Base-by-base conservation (phyloP, 179 eudicot genomes). In the Camellia oleifera region DNA sequence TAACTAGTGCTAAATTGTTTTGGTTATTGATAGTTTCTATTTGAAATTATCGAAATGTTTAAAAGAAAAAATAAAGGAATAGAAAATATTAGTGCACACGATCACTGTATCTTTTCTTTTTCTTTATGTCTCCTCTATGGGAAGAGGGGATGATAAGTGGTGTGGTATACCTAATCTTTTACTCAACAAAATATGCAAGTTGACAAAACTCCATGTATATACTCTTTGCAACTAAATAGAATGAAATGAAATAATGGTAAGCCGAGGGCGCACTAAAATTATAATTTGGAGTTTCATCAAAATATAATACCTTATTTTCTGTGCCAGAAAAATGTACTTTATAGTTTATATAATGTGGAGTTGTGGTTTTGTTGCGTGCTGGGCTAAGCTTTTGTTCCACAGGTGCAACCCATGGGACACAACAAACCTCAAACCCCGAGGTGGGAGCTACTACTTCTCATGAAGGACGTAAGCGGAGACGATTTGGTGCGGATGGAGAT, bases 391-490 rank as follows among this genome's bases (percentile, higher is more conserved):
- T 53, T 81, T 52, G n/a, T 50, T 64, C 64, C 71, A 83, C 90
- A 92, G 93, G 89, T 61, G 68, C 58, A 50, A 46, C 72, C 6
- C 63, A 72, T 67, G 89, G 89, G 81, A 91, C 85, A 62, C 85
- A 79, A 63, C 78, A 86, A 15, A 79, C 69, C 46, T 46, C 48
- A 42, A 83, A 86, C 57, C 84, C 87, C 6, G 92, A 90, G 67
- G 64, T 58, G 15, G 92, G 87, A 71, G 79, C 87, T 65, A 80
- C 87, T 65, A 80, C 88, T 14, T 79, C 86, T 14, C 87, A 81
- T 15, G 87, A 87, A 70, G 94, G 86, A 60, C 81, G 88, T 66
- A 93, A 91, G 70, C 79, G 98, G n/a, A 93, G 84, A 78, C 84
- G 96, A 63, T 18, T 60, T 68, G n/a, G 72, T 50, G 57, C 76